Base-by-base conservation (phyloP, 768 basidiomycete genomes). In the Rickenella mellea region DNA sequence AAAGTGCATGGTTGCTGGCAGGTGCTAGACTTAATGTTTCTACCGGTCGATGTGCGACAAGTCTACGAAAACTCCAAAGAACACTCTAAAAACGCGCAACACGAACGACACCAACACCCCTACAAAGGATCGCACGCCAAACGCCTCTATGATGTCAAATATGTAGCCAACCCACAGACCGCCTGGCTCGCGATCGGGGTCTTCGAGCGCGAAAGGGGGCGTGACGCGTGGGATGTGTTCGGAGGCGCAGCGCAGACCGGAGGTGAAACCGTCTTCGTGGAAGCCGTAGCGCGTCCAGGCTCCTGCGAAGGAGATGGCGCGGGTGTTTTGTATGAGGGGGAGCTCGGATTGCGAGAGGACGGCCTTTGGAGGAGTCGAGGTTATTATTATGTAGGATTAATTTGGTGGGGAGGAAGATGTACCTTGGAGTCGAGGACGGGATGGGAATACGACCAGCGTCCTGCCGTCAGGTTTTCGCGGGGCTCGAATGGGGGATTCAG, bases 251-350 rank as follows among this genome's bases (percentile, higher is more conserved):
- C 57, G 56, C 26, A 72, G 51, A 6, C 69, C 70, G 1, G 66
- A 61, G 2, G 70, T 60, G 55, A 85, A 85, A 2, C 80, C 83
- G 52, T 86, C 86, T 60, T 87, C 83, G 60, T 89, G 84, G 67
- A 88, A 86, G 14, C 83, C 84, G 51, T 84, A 86, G 43, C 74
- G 74, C 33, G 78, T 68, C 66, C 80, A 88, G 20, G 84, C 84
- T 8, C 83, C 81, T 1, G 71, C 80, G 53, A 69, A 82, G 6
- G 78, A 70, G 49, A 85, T 70, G 4, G 72, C 70, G 7, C 80
- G 69, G 35, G 52, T 68, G 51, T 74, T 73, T 59, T 87, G 83
- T 42, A 86, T 86, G 12, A 52, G 55, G 38, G 55, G 54, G 55
- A 85, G 70, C 20, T 64, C 62, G 7, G 55, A 49, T 52, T 84